Percentiles rank a stretch among this genome's conserved stretches.
phyloP scores from a whole-genome alignment of 176 grass and related monocot genomes.

The Oropetium thomaeum region DNA sequence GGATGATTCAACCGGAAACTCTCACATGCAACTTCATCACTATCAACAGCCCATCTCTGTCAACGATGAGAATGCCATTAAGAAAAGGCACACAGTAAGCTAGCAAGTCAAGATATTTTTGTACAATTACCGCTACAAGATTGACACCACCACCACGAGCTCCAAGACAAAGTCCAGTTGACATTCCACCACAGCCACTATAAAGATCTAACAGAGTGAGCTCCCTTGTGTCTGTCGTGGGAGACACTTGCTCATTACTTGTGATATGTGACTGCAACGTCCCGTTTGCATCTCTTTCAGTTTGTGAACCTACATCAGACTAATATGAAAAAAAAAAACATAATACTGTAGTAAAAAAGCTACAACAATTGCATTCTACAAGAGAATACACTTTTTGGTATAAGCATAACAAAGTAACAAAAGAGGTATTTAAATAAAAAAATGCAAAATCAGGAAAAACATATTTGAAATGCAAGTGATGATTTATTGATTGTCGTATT shows the following conservation, averaged over 20 bases:
- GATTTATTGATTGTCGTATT: neutral
- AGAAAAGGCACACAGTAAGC: conserved; percentile 21
- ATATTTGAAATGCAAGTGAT: conserved; percentile 11
- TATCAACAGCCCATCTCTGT: conserved; percentile 93
- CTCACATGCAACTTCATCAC: conserved; percentile 61
- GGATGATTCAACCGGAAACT: conserved; percentile 82
- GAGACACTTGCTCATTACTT: conserved; percentile 39
- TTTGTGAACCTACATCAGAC: conserved; percentile 31
- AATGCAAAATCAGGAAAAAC: conserved; percentile 10
- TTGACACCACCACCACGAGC: conserved; percentile 65
- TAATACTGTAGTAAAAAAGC: conserved; percentile 18
- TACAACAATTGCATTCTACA: conserved; percentile 12
- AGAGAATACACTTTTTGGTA: neutral
- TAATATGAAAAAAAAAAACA: conserved; percentile 3
- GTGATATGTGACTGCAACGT: conserved; percentile 20
- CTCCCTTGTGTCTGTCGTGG: conserved; percentile 44
- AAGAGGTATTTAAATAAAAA: conserved; percentile 5
- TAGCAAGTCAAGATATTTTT: conserved; percentile 26
- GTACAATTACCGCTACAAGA: conserved; percentile 64
- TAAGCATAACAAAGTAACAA: conserved; percentile 1
- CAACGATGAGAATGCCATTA: conserved; percentile 31
- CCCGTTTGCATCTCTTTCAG: conserved; percentile 41
- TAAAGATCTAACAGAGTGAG: conserved; percentile 84
- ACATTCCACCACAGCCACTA: conserved; percentile 95
- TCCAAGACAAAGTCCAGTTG: conserved; percentile 85